Evolutionary conservation across 495 filamentous ascomycete genomes (phyloP), one percentile per base, ranked within the genome.

Genomic region (Darksidea phi): DNA sequence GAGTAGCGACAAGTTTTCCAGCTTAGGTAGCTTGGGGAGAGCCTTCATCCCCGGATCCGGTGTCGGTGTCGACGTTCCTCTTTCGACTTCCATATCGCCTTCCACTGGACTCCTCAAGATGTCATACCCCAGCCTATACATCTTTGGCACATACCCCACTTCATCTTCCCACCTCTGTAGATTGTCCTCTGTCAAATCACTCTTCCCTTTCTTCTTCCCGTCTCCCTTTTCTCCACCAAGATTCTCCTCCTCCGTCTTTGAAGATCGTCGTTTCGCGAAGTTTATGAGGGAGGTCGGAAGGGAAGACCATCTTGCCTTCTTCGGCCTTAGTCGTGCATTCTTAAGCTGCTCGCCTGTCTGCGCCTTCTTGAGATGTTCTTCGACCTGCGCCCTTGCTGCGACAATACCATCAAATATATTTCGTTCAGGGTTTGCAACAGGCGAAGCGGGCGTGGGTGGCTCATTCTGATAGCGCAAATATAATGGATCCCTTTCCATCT

Each of bases 101-200:
- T 43, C 41, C 18, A 43, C 41, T 15, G 41, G 41, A 15, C 41
- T 43, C 15, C 13, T 4, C 41, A 43, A 13, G 13, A 43, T n/a
- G 46, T 50, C 28, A 32, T 55, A 55, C 21, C 45, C 42, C 26
- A 50, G 11, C 21, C 23, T 23, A 25, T 50, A 59, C 12, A 26
- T 42, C 20, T 49, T 59, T 8, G 56, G 46, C 46, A 59, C 21
- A n/a, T 26, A 41, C 2, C 56, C 56, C 11, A 51, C 26, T 15
- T 47, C 13, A 23, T 59, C 32, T 43, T 59, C 56, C 20, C 47
- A 34, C 46, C 47, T 23, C 11, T 43, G 45, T 26, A 59, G 18
- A 23, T 59, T 59, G 28, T 38, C n/a, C 23, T 59, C 56, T 13
- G 56, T 59, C 1, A 59, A 13, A 15, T 43, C 41, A 6, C 5